Base-by-base conservation (phyloP, 306 rosid genomes). In the Vigna reflexopilosa region DNA sequence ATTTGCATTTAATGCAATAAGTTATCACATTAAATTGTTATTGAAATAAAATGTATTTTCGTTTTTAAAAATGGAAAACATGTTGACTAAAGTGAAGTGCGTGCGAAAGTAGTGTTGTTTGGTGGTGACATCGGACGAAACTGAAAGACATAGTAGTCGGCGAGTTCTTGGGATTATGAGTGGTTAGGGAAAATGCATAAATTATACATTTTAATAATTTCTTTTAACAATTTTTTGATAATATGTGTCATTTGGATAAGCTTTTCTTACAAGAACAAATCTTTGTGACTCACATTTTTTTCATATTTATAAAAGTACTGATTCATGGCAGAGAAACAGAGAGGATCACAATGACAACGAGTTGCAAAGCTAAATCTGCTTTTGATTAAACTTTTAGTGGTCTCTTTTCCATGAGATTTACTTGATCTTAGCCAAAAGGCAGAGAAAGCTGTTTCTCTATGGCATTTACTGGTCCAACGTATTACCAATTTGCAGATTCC, bases 201-300 rank as follows among this genome's bases (percentile, higher is more conserved):
- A 59, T 59, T 28, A 59, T 45, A 45, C 0, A 20, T 20, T 20
- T 20, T 20, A 20, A 20, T 20, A 20, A 20, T 20, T 20, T 0
- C n/a, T 20, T 20, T 20, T 20, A 20, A 0, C 0, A 0, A 20
- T 20, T 0, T 20, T 20, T 20, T 20, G 0, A 19, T n/a, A n/a
- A n/a, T n/a, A n/a, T n/a, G n/a, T n/a, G 38, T 7, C 38, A 49
- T 30, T 75, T 61, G 24, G 61, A 75, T 63, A 47, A 48, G 62
- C 62, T 7, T 62, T 17, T 63, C 24, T 57, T 24, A 52, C 7
- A 16, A 10, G 19, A 40, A 12, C 7, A 30, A 2, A 7, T 1
- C 1, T 13, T 24, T 26, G 26, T 81, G 76, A 14, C 55, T 44
- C 36, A 10, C 12, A 42, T 42, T 42, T 40, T 38, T 40, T 40